A percentile compares a stretch with the other conserved stretches of the same genome.
Conservation (phyloP, 805 yeast species). For the Candida chilensis region DNA sequence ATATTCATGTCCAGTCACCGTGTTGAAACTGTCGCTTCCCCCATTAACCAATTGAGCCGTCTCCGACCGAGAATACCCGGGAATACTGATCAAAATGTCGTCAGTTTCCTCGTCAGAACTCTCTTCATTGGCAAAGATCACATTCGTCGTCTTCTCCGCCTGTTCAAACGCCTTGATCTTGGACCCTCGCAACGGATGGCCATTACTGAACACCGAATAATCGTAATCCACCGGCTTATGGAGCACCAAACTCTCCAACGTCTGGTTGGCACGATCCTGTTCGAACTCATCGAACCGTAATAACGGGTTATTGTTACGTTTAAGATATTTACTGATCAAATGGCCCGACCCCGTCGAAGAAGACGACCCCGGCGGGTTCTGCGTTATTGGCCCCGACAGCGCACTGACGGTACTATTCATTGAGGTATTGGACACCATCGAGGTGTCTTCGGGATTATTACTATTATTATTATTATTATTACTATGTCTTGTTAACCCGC, state of each 20-base stretch:
- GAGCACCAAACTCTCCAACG: not conserved
- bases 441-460: not conserved
- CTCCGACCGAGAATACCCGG: not conserved
- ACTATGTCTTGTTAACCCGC: not conserved
- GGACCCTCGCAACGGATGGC: slow-evolving; percentile 18
- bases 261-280: not conserved
- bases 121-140: not conserved
- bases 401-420: not conserved
- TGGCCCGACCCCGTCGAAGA: too few relatives aligned
- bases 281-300: not conserved
- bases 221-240: slow-evolving; percentile 12
- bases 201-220: slow-evolving; percentile 20
- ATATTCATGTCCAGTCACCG: not conserved
- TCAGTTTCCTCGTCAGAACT: slow-evolving; percentile 1
- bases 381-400: not conserved
- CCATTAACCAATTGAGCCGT: not conserved
- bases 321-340: too few relatives aligned
- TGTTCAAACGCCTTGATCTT: slow-evolving; percentile 25
- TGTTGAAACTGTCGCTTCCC: slow-evolving; percentile 1
- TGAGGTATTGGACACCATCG: not conserved
- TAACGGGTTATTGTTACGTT: not conserved
- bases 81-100: not conserved
- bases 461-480: not conserved
- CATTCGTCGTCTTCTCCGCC: slow-evolving; percentile 18
- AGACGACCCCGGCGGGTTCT: not conserved